phyloP scores from a whole-genome alignment of 352 stramenopile genomes.

The Pythium aquatile region DNA sequence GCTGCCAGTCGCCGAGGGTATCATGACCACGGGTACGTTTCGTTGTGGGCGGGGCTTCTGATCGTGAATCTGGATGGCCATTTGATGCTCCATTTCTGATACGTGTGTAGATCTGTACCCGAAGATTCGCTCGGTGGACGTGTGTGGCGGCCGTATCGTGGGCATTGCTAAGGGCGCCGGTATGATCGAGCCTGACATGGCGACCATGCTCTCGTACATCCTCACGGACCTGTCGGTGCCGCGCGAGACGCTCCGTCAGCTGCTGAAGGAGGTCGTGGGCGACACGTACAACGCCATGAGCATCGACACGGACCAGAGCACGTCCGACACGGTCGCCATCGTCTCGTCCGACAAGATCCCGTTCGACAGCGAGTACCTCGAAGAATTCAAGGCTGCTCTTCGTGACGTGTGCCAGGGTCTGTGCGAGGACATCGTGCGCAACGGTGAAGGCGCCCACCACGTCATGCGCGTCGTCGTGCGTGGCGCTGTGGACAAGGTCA shows the following conservation, averaged over 20 bases:
- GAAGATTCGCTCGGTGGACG: conserved; percentile 85
- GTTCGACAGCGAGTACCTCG: conserved; percentile 72
- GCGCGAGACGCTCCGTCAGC: conserved; percentile 72
- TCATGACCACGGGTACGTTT: conserved; percentile 94
- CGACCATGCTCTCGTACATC: conserved; percentile 88
- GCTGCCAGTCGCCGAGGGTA: conserved; percentile 92
- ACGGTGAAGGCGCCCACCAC: conserved; percentile 97
- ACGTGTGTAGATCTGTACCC: conserved; percentile 73
- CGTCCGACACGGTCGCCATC: conserved; percentile 96
- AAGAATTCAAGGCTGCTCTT: conserved; percentile 91
- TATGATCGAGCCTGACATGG: conserved; percentile 99
- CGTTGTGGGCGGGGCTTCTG: neutral
- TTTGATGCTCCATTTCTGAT: conserved; percentile 1
- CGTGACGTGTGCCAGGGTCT: conserved; percentile 92
- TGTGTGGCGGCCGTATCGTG: conserved; percentile 90
- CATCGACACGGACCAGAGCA: conserved; percentile 98
- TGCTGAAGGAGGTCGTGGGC: conserved; percentile 78
- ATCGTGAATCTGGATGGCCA: neutral
- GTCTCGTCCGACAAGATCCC: conserved; percentile 93
- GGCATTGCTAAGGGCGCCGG: conserved; percentile 98
- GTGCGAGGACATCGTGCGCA: conserved; percentile 97
- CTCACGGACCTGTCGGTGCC: conserved; percentile 86
- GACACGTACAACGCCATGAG: conserved; percentile 93
- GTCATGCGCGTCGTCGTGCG: conserved; percentile 94
- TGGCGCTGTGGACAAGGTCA: conserved; percentile 70